Evolutionary conservation across 208 protist genomes (phyloP), one percentile per base, ranked within the genome.

Genomic region (Acanthamoeba triangularis): DNA sequence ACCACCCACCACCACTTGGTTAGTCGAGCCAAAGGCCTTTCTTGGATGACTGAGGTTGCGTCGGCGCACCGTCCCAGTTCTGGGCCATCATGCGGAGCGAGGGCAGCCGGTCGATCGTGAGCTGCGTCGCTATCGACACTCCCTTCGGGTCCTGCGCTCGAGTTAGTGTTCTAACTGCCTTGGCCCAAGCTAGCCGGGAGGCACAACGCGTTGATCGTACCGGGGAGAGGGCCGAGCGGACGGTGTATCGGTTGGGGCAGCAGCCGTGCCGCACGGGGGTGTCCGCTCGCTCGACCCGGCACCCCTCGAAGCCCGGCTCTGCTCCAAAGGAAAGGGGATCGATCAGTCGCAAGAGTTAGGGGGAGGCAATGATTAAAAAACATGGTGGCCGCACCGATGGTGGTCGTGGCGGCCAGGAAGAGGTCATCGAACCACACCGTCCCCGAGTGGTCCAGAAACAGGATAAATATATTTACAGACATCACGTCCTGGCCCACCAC

Each of bases 361-460:
- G n/a, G n/a, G n/a, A n/a, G n/a, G n/a, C n/a, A n/a, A n/a, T n/a
- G n/a, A n/a, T n/a, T n/a, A n/a, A n/a, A n/a, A 5, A 87, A 59
- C 2, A 37, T 18, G 14, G 82, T 28, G 33, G 14, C 59, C 25
- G 47, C 13, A 91, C 84, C 84, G 59, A 69, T 41, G 84, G 5
- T 25, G 1, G 59, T 37, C 6, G 59, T 4, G 16, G 25, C 5
- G 20, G 56, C 30, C 16, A 91, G 84, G 25, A 37, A 61, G 56
- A 91, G 13, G 33, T 91, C 84, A 20, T 91, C 84, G 35, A 91
- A 91, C 84, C 84, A 91, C 13, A 91, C 84, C 3, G 56, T 49
- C 35, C 84, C 84, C 14, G 59, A 0, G 25, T 91, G 84, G 33
- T 91, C 84, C 10, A 72, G 84, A 25, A 91, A 91, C 14, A 69